These are phyloP conservation scores for Aspergillus carlsbadensis DNA, from an alignment of 495 filamentous ascomycete species.

Conservation along the genomic window DNA sequence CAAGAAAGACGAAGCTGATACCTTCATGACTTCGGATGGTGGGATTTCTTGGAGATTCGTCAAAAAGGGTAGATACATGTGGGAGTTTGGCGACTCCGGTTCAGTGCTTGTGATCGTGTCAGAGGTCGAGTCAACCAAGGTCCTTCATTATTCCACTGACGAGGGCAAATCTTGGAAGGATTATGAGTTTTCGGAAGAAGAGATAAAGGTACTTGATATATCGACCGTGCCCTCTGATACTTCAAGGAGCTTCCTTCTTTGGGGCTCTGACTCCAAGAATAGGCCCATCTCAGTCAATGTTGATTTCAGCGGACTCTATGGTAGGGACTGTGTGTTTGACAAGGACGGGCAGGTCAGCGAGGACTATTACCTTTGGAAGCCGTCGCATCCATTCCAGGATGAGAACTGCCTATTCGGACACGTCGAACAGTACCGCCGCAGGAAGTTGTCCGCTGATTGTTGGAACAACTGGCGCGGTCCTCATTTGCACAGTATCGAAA, in stretches of 20 bases:
- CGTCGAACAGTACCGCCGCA: conserved; percentile 84
- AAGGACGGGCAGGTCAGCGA: conserved; percentile 62
- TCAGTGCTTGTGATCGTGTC: conserved; percentile 83
- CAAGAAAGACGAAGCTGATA: conserved; percentile 63
- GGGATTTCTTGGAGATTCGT: conserved; percentile 84
- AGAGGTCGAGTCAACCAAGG: conserved; percentile 60
- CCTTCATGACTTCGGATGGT: conserved; percentile 84
- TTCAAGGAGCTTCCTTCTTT: conserved; percentile 86
- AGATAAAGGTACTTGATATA: conserved; percentile 71
- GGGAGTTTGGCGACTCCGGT: conserved; percentile 93
- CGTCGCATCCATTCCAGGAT: conserved; percentile 71
- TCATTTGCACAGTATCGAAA: conserved; percentile 57
- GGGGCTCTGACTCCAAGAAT: conserved; percentile 61
- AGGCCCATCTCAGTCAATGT: conserved; percentile 70
- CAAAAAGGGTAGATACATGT: conserved; percentile 83
- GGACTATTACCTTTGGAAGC: conserved; percentile 83
- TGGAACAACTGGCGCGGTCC: conserved; percentile 75
- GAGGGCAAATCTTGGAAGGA: conserved; percentile 73
- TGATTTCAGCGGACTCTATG: conserved; percentile 79
- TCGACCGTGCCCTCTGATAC: conserved; percentile 87
- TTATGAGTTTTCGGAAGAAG: conserved; percentile 68
- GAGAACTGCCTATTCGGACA: conserved; percentile 91
- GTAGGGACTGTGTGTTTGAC: conserved; percentile 65
- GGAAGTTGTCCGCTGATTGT: conserved; percentile 70
- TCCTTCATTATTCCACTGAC: conserved; percentile 74